Base-by-base conservation (phyloP, 176 grass and related monocot species). In the Pontederia crassipes region DNA sequence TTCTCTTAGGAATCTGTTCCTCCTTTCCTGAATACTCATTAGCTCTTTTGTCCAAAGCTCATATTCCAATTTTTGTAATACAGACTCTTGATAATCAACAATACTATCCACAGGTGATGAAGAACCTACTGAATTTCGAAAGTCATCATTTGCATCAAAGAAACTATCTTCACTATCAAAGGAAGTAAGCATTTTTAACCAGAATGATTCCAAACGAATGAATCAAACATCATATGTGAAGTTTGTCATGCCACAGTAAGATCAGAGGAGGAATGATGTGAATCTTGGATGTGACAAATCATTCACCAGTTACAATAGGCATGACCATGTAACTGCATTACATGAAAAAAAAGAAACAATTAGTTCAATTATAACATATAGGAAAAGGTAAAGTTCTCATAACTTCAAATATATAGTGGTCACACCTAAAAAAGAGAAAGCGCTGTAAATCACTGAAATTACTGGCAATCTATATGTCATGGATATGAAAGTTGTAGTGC, bases 21-120 rank as follows among this genome's bases (percentile, higher is more conserved):
- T 57, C 28, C 93, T 85, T 81, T 98, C 84, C 54, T 81, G 71
- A 62, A 98, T 84, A 61, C 87, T 98, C 10, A 47, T 74, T 12
- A 70, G 79, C 60, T 88, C 67, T 0, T 55, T 78, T 46, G 78
- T 54, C 81, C 81, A 86, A 66, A 85, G 52, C 2, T 79, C 72
- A 53, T 82, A 77, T 17, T 75, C 82, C 35, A 88, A 75, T 15
- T 53, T 65, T 11, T 6, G 58, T 46, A 59, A 32, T 12, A 12
- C 49, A 60, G 66, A 71, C 53, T 75, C 69, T 48, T 74, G 59
- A 51, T 70, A 58, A 52, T 70, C 80, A 0, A 77, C 75, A 50
- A 74, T 73, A 61, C 58, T 80, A 11, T 85, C 79, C 28, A 78
- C 68, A 20, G 77, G 81, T 3, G 52, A 68, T 47, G 84, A 84